Conservation (phyloP, 2,329 filamentous ascomycete species). For the Colletotrichum agaves region DNA sequence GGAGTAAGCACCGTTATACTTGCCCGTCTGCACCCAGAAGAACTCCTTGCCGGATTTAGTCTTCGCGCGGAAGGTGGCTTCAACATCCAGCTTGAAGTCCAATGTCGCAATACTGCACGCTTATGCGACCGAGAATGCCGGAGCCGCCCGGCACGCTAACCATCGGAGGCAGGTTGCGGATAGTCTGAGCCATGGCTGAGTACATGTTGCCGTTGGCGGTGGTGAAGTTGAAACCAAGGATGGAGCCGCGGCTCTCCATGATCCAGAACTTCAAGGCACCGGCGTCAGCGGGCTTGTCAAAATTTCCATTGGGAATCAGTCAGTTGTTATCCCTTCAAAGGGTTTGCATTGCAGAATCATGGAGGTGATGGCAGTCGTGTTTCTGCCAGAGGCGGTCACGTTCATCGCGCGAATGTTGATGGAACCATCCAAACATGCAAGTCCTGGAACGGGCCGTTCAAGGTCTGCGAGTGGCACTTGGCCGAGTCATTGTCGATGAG, state of each 20-base stretch:
- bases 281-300: not conserved
- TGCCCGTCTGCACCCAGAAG: conserved; percentile 34
- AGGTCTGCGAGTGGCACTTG: conserved; percentile 11
- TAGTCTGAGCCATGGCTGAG: not conserved
- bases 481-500: not conserved
- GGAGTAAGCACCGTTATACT: conserved; percentile 31
- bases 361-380: conserved; percentile 16
- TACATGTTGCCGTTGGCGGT: conserved; percentile 14
- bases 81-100: conserved; percentile 37
- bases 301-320: conserved; percentile 1
- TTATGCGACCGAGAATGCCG: conserved; percentile 33
- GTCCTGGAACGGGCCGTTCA: conserved; percentile 18
- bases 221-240: conserved; percentile 30
- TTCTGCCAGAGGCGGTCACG: conserved; percentile 1
- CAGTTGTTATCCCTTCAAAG: not conserved
- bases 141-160: conserved; percentile 24
- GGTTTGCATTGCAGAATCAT: not conserved
- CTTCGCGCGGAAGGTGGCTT: conserved; percentile 34
- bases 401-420: conserved; percentile 29
- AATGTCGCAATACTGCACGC: conserved; percentile 24
- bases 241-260: not conserved
- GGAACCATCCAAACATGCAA: conserved; percentile 19
- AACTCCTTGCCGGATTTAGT: conserved; percentile 30
- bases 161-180: not conserved
- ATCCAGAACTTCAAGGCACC: conserved; percentile 23